Percentiles rank a stretch among this genome's conserved stretches.
These are phyloP conservation scores for Leishmania gerbilli DNA, from an alignment of 208 protist species.

Conservation along the genomic window DNA sequence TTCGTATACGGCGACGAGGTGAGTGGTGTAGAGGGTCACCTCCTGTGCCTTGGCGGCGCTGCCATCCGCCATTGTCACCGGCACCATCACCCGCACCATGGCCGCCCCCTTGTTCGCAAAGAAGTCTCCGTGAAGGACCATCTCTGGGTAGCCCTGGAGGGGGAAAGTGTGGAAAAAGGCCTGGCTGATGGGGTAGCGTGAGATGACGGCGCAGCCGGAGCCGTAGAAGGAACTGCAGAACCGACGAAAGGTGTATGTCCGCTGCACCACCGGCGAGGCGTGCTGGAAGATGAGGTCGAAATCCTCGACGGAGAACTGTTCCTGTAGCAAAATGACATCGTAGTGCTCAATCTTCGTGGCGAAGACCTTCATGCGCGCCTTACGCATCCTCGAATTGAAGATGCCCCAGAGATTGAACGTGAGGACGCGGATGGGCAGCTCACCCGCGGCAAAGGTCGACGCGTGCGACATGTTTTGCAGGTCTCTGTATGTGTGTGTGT, in stretches of 20 bases:
- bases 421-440: slow-evolving; percentile 59
- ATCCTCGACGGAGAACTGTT: slow-evolving; percentile 81
- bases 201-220: slow-evolving; percentile 85
- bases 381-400: slow-evolving; percentile 85
- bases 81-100: slow-evolving; percentile 66
- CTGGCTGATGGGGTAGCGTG: slow-evolving; percentile 74
- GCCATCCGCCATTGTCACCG: slow-evolving; percentile 29
- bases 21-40: slow-evolving; percentile 79
- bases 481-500: neutral
- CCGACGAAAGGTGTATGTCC: slow-evolving; percentile 63
- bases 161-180: slow-evolving; percentile 81
- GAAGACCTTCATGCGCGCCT: slow-evolving; percentile 76
- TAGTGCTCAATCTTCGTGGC: slow-evolving; percentile 79
- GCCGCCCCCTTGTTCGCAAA: slow-evolving; percentile 89
- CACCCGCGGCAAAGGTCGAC: neutral
- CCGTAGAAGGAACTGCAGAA: slow-evolving; percentile 89
- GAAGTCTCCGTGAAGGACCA: slow-evolving; percentile 88
- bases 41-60: slow-evolving; percentile 33
- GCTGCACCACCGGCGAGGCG: slow-evolving; percentile 44
- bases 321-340: slow-evolving; percentile 85
- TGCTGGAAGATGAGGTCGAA: slow-evolving; percentile 62
- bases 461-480: neutral
- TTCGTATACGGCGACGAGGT: slow-evolving; percentile 85
- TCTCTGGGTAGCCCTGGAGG: slow-evolving; percentile 84
- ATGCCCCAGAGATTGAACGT: slow-evolving; percentile 92